phyloP scores from a whole-genome alignment of 768 basidiomycete species.

The Phlebiopsis flavidoalba region DNA sequence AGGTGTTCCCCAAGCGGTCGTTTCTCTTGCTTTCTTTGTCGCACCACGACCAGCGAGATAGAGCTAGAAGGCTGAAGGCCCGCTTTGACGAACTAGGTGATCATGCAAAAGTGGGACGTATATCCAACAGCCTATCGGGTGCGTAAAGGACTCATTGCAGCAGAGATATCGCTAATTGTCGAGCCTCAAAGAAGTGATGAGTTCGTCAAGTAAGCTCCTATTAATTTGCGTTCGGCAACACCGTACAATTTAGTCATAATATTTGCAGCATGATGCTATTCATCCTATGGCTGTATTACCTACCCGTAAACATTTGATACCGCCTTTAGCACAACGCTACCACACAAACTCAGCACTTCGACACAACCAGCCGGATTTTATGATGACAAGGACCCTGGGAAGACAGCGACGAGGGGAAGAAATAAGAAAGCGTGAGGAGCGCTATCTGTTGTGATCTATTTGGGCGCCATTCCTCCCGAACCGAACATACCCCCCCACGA shows the following conservation, averaged over 20 bases:
- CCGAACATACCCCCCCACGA: conserved; percentile 5
- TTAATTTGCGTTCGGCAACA: not conserved
- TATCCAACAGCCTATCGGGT: not conserved
- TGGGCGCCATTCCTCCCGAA: conserved; percentile 2
- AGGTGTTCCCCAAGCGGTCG: not conserved
- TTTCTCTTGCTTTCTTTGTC: not conserved
- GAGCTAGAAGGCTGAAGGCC: not conserved
- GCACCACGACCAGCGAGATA: not conserved
- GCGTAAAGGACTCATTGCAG: not conserved
- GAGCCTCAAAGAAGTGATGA: not conserved
- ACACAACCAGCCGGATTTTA: not conserved
- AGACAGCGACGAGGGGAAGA: not conserved
- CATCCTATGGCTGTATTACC: not conserved
- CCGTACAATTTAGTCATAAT: not conserved
- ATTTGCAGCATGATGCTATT: not conserved
- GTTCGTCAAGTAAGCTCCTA: not conserved
- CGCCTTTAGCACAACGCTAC: not conserved
- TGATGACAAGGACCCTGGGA: not conserved
- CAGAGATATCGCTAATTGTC: not conserved
- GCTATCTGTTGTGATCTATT: conserved; percentile 8
- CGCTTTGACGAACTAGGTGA: too few species aligned
- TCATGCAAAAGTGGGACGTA: not conserved
- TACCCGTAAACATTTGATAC: not conserved
- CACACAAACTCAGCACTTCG: not conserved
- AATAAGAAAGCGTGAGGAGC: not conserved